Base-by-base conservation (phyloP, 2,329 filamentous ascomycete genomes). In the Cladosporium oxysporum region DNA sequence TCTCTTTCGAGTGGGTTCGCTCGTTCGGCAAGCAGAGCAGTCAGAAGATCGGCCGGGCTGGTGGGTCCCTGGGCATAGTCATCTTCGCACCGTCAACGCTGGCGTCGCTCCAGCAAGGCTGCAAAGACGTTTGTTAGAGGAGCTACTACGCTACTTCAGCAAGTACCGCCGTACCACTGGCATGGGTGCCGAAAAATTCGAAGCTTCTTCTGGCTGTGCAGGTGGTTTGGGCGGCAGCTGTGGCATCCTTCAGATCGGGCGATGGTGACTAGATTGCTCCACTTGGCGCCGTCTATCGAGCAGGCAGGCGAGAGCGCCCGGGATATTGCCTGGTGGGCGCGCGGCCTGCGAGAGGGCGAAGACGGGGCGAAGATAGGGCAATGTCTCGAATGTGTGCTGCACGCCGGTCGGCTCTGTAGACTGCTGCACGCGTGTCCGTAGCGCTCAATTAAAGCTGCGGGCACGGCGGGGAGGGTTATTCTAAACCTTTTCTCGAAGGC, bases 181-280 rank as follows among this genome's bases (percentile, higher is more conserved):
- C 28, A 7, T 55, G 60, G 60, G 49, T 55, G 60, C 60, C 60
- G 60, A 63, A 63, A 41, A 47, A 59, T 63, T 57, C 50, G 61
- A 59, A 59, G 57, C 57, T 59, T 59, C 61, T 63, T 63, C 33
- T 47, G 28, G 41, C 8, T 7, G 33, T 26, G 18, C 18, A 33
- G 61, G 55, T 62, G 41, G 21, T 18, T 55, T 29, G 31, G 52
- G 52, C 52, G 52, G 52, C 52, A 55, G 11, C 52, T 62, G 60
- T 29, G 29, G 47, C 60, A 62, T 62, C 60, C 60, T 62, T 62
- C 61, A 47, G 61, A 63, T 63, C 61, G 50, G 52, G 14, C 50
- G 61, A 63, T 63, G 49, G 37, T 55, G n/a, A 41, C 26, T 57
- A 47, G 61, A 35, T 55, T 33, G 52, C 33, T 28, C 50, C 35